Base-by-base conservation (phyloP, 352 stramenopile species). In the Globisporangium yorkense region DNA sequence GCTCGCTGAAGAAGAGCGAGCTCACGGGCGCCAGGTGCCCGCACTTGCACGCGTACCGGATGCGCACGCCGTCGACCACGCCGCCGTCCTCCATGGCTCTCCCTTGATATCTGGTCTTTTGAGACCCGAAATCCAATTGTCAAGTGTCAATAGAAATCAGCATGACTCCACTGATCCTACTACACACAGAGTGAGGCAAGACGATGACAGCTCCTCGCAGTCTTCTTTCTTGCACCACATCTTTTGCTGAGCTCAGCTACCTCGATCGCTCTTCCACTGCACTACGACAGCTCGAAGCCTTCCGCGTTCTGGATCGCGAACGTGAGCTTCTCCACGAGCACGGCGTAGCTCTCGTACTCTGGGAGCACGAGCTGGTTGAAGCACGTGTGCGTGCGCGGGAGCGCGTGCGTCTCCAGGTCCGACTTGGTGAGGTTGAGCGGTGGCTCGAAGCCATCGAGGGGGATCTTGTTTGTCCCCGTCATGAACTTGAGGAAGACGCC, bases 351-450 rank as follows among this genome's bases (percentile, higher is more conserved):
- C 29, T 58, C 62, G 63, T 93, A 95, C 58, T 89, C 78, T 6
- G 87, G 85, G 18, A 96, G 69, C 33, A 96, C 85, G 12, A 96
- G 75, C 59, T 96, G 87, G 59, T 96, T 96, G 66, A 96, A 96
- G 54, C 87, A 96, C 6, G 87, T 96, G 63, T 96, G 87, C 0
- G 83, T 82, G 35, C 79, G 56, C 46, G 85, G 85, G 13, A 96
- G 59, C 8, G 84, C 73, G n/a, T 75, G 70, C 0, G 74, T 64
- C 29, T 88, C 79, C 9, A 92, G 65, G 51, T 93, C 78, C 3
- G 84, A 91, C 46, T 84, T 87, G 5, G 87, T 96, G 31, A 96
- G 54, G 43, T 92, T 96, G 49, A 96, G 67, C 18, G 84, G 84
- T n/a, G 87, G 87, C 41, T 92, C 77, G 33, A 93, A 95, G 15